phyloP scores from a whole-genome alignment of 2,329 filamentous ascomycete genomes.

The Pestalotiopsis sp. region DNA sequence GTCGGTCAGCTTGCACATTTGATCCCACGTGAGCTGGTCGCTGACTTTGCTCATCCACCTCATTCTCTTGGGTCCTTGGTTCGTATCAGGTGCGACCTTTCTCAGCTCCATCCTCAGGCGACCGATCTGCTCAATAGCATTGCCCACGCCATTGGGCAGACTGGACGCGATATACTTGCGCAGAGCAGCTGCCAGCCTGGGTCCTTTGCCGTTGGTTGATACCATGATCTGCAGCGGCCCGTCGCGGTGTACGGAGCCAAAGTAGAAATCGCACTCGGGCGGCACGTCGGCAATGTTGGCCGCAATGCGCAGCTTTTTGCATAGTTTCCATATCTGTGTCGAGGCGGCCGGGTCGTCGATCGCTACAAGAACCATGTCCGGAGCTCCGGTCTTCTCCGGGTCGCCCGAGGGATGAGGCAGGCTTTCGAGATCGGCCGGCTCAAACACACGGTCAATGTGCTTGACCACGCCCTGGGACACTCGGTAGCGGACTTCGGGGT shows the following conservation, averaged over 20 bases:
- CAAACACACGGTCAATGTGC: conserved; percentile 82
- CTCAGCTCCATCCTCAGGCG: conserved; percentile 78
- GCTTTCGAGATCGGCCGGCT: conserved; percentile 81
- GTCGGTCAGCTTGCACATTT: conserved; percentile 80
- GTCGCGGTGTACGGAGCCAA: conserved; percentile 92
- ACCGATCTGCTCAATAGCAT: conserved; percentile 84
- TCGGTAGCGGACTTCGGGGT: conserved; percentile 85
- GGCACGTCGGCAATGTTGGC: conserved; percentile 98
- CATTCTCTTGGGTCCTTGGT: conserved; percentile 87
- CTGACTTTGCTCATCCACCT: conserved; percentile 94
- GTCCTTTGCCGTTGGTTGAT: conserved; percentile 95
- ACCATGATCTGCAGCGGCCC: conserved; percentile 98
- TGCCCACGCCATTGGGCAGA: conserved; percentile 79
- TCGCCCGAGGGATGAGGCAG: conserved; percentile 31
- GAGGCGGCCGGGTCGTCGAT: conserved; percentile 94
- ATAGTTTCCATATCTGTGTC: conserved; percentile 87
- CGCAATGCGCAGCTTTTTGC: conserved; percentile 80
- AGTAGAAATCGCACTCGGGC: conserved; percentile 97
- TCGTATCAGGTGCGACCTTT: conserved; percentile 69
- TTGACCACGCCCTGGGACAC: conserved; percentile 74
- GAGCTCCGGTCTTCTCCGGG: conserved; percentile 19
- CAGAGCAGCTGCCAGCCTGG: conserved; percentile 85
- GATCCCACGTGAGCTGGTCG: conserved; percentile 81
- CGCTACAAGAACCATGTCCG: conserved; percentile 88
- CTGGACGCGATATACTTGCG: conserved; percentile 76